Base-by-base conservation (phyloP, 441 rosid species). In the Euphorbia celastroides region DNA sequence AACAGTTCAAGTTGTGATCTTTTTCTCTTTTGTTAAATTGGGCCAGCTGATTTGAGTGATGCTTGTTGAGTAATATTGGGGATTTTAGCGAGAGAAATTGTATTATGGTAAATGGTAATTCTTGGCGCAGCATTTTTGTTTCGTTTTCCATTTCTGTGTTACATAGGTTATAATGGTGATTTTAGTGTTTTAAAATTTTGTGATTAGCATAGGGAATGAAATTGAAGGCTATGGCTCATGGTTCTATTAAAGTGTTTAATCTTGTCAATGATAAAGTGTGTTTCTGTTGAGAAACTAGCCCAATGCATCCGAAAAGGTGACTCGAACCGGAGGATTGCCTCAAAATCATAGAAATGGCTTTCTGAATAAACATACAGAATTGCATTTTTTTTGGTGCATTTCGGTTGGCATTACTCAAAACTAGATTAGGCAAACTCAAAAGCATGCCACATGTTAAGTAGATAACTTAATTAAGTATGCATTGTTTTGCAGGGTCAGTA, bases 401-500 rank as follows among this genome's bases (percentile, higher is more conserved):
- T 48, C 19, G 19, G 4, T n/a, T 7, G 54, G 3, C 22, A 46
- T 8, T 14, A 3, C 52, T 3, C 52, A 46, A 46, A 2, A 46
- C 17, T 46, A 46, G 52, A 46, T 23, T 48, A 38, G 44, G 44
- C 12, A 1, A 9, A 7, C 12, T 38, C 44, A n/a, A n/a, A n/a
- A n/a, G n/a, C n/a, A n/a, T n/a, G n/a, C n/a, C n/a, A n/a, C n/a
- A n/a, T n/a, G n/a, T n/a, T n/a, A 34, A 34, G 4, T 9, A 3
- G 38, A 3, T 34, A 34, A 34, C 38, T 34, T 3, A 3, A 9
- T 34, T 4, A 60, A 52, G 59, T 26, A 57, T 51, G 31, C 14
- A 60, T 27, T 72, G 17, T 70, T 70, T 23, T 60, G 56, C 68
- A 93, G 97, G 84, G 59, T 72, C 80, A 5, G 38, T 75, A 63